Base-by-base conservation (phyloP, 306 rosid species). In the Lithocarpus polystachyus region DNA sequence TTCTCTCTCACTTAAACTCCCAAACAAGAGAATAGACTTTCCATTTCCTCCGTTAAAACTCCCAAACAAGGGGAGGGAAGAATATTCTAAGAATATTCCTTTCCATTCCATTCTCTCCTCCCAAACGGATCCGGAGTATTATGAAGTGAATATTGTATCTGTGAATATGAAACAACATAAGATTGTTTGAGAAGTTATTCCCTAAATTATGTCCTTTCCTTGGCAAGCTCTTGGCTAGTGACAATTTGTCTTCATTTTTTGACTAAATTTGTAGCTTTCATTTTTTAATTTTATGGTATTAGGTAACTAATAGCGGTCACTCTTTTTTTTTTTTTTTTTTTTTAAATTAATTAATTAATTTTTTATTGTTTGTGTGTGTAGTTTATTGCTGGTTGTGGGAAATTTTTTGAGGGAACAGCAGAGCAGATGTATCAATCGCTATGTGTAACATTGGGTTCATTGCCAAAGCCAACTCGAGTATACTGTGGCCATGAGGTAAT, bases 401-500 rank as follows among this genome's bases (percentile, higher is more conserved):
- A 85, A 77, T 90, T 94, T 82, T 92, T 92, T 56, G 98, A 92
- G 84, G 98, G 98, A 87, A 94, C 97, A 29, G 94, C 97, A 19
- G 98, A 94, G 73, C 97, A 92, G 89, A 94, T 94, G 98, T 84
- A 94, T 83, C 92, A 92, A 54, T 94, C 98, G 10, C 89, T 94
- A 20, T 88, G 84, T 65, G 87, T 87, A 68, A 92, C 97, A 43
- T 79, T 94, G 68, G 89, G 82, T 80, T 94, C 98, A 76, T 84
- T 92, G 89, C 97, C 97, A 56, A 89, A 88, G 87, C 88, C 96
- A 74, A 90, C 98, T 61, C 86, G 33, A 71, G 94, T 94, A 45
- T 94, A 88, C 70, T 94, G 98, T 81, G 97, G 98, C 77, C 98
- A 94, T 48, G 98, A 94, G 97, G 98, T 94, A 87, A 84, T 55